Conservation (phyloP, 169 alveolate genomes). For the Cyclospora cayetanensis region DNA sequence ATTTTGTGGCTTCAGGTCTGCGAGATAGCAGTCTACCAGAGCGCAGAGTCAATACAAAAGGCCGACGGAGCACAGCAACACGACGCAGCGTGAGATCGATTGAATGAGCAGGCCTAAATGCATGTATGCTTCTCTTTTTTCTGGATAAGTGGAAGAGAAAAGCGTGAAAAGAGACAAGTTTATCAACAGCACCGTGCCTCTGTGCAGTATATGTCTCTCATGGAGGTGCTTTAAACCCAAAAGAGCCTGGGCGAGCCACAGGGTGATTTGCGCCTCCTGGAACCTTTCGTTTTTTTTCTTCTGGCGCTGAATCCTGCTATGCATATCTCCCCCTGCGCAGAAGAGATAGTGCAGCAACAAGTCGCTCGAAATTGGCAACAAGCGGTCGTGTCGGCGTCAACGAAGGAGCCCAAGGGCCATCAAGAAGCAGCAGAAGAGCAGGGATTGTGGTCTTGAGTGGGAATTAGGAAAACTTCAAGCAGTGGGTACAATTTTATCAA, state of each 20-base stretch:
- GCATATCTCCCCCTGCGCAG: conserved; percentile 68
- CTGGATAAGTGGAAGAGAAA: not conserved
- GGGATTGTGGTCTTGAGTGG: not conserved
- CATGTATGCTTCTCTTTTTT: not conserved
- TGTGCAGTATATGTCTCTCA: conserved; percentile 87
- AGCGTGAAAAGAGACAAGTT: not conserved
- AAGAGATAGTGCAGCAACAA: not conserved
- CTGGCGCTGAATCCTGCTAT: conserved; percentile 46
- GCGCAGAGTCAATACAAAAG: not conserved
- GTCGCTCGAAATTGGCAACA: not conserved
- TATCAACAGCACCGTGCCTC: conserved; percentile 79
- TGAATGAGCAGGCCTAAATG: not conserved
- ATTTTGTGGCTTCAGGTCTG: conserved; percentile 91
- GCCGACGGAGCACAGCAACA: not conserved
- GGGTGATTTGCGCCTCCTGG: conserved; percentile 74
- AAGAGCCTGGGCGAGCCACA: conserved; percentile 89
- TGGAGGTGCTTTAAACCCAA: conserved; percentile 88
- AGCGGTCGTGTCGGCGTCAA: not conserved
- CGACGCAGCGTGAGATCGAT: not conserved
- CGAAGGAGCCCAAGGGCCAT: not conserved
- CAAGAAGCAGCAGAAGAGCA: not conserved
- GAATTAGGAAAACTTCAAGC: not conserved
- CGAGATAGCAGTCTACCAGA: not conserved
- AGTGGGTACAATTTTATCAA: no score
- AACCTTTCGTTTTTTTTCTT: not conserved